phyloP scores from a whole-genome alignment of 768 basidiomycete genomes.

The Leccinum boreale region DNA sequence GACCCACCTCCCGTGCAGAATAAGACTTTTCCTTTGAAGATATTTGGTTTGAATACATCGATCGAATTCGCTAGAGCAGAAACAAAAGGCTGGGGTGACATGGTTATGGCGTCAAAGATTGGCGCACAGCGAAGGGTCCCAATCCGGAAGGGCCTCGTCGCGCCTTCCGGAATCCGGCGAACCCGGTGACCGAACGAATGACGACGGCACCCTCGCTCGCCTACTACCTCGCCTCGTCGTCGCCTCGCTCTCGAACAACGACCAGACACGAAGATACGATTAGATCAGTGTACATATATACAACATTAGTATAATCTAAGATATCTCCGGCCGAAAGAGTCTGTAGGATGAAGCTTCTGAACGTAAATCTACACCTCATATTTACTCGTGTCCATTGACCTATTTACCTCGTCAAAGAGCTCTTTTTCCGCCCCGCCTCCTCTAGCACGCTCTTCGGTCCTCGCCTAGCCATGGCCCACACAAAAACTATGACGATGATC shows the following conservation, averaged over 20 bases:
- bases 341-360: neutral
- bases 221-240: too few relatives aligned
- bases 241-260: too few relatives aligned
- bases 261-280: slow-evolving; percentile 4
- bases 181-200: too few relatives aligned
- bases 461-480: slow-evolving; percentile 76
- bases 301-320: slow-evolving; percentile 23
- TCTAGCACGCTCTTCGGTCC: slow-evolving; percentile 70
- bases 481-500: slow-evolving; percentile 70
- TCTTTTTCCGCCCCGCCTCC: slow-evolving; percentile 37
- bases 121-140: too few relatives aligned
- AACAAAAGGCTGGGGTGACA: slow-evolving; percentile 42
- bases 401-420: slow-evolving; percentile 10
- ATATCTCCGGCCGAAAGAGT: slow-evolving; percentile 11
- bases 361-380: slow-evolving; percentile 6
- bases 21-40: slow-evolving; percentile 89
- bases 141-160: too few relatives aligned
- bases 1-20: slow-evolving; percentile 92
- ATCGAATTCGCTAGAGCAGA: slow-evolving; percentile 52
- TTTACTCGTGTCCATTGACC: neutral
- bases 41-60: slow-evolving; percentile 66
- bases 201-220: too few relatives aligned
- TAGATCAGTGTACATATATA: slow-evolving; percentile 18
- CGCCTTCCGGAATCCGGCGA: too few relatives aligned
- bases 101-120: neutral